These are phyloP conservation scores for Naematelia encephala DNA, from an alignment of 768 basidiomycete genomes.

Conservation along the genomic window DNA sequence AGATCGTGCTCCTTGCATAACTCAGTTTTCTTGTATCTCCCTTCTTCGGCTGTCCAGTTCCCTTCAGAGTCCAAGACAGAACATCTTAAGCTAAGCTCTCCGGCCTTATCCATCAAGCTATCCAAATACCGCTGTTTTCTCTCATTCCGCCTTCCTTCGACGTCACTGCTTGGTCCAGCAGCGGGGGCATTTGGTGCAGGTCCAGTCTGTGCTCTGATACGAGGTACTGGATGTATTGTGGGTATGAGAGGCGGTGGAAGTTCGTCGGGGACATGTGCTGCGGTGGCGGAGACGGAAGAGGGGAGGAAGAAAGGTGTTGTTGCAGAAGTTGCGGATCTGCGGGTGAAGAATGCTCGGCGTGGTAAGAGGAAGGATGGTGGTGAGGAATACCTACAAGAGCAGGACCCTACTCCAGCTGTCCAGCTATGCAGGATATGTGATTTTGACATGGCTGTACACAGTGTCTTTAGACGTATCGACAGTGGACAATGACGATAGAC, in stretches of 20 bases:
- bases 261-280: conserved; percentile 22
- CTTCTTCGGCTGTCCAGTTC: conserved; percentile 51
- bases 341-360: conserved; percentile 19
- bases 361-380: not conserved
- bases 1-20: conserved; percentile 80
- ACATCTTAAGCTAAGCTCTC: conserved; percentile 90
- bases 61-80: conserved; percentile 84
- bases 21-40: conserved; percentile 76
- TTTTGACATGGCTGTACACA: not conserved
- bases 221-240: not conserved
- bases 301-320: conserved; percentile 25
- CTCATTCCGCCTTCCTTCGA: conserved; percentile 32
- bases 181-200: not conserved
- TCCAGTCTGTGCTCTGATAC: not conserved
- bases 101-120: conserved; percentile 58
- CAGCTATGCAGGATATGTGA: not conserved
- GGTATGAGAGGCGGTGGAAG: not conserved
- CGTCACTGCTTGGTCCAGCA: not conserved
- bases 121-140: conserved; percentile 44
- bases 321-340: conserved; percentile 32
- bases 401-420: not conserved
- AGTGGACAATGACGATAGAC: not conserved
- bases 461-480: not conserved
- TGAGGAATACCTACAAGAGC: not conserved
- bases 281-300: conserved; percentile 16